phyloP scores from a whole-genome alignment of 2,329 filamentous ascomycete species.

The Penicillium thymicola region DNA sequence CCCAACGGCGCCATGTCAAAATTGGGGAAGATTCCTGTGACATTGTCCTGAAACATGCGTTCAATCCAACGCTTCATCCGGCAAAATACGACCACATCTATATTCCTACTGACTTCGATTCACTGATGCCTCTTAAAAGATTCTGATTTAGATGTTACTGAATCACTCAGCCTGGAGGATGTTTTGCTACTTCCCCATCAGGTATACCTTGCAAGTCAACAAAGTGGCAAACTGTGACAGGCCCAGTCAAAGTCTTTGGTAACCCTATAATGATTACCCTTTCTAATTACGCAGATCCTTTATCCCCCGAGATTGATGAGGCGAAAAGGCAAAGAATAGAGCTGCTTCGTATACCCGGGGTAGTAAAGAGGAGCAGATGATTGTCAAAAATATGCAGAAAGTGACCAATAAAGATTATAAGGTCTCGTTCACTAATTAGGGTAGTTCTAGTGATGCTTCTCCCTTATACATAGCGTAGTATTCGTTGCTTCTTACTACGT shows the following conservation, averaged over 20 bases:
- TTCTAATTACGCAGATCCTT: neutral
- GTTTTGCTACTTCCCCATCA: conserved; percentile 16
- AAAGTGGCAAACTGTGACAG: conserved; percentile 17
- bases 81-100: conserved; percentile 21
- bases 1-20: conserved; percentile 17
- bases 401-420: neutral
- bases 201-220: conserved; percentile 20
- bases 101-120: conserved; percentile 21
- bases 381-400: conserved; percentile 8
- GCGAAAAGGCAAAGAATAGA: conserved; percentile 14
- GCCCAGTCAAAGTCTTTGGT: no score
- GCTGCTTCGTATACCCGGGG: conserved; percentile 20
- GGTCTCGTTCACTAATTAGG: no score
- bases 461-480: fast-evolving
- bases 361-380: conserved; percentile 18
- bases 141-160: conserved; percentile 15
- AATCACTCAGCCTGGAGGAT: conserved; percentile 8
- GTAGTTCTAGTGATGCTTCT: no score
- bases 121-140: conserved; percentile 11
- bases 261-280: neutral
- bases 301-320: conserved; percentile 12
- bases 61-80: conserved; percentile 12
- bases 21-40: conserved; percentile 16
- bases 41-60: conserved; percentile 12
- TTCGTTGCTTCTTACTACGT: no score